Conservation (phyloP, 2,329 filamentous ascomycete genomes). For the Penicillium sp. region DNA sequence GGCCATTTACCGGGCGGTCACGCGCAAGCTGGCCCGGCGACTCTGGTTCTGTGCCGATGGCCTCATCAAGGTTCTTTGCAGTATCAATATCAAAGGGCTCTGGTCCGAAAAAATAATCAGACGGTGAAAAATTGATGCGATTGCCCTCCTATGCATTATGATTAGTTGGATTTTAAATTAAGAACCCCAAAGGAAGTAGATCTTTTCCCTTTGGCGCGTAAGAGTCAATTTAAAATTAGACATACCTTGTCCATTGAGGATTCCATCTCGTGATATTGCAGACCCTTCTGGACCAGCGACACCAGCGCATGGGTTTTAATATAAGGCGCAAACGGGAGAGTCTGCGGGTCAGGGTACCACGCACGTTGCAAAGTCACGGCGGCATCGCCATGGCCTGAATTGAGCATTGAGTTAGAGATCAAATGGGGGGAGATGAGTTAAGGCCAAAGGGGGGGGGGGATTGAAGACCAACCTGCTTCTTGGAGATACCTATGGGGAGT, state of each 20-base stretch:
- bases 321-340: conserved; percentile 59
- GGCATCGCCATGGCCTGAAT: conserved; percentile 56
- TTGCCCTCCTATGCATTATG: conserved; percentile 39
- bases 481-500: conserved; percentile 48
- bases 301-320: conserved; percentile 61
- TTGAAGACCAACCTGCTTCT: conserved; percentile 50
- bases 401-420: conserved; percentile 17
- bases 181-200: background rate
- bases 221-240: background rate
- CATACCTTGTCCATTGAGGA: conserved; percentile 50
- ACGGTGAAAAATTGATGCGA: conserved; percentile 33
- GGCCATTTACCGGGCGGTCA: conserved; percentile 41
- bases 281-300: conserved; percentile 62
- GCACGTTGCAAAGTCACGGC: conserved; percentile 60
- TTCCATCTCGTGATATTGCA: conserved; percentile 55
- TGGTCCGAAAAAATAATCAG: conserved; percentile 50
- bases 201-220: background rate
- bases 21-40: conserved; percentile 35
- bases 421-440: conserved; percentile 7
- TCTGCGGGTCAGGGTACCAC: conserved; percentile 63
- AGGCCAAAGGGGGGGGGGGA: conserved; percentile 1
- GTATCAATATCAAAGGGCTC: conserved; percentile 36
- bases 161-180: conserved; percentile 19
- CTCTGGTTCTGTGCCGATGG: conserved; percentile 31
- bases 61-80: conserved; percentile 32